These are phyloP conservation scores for Durio zibethinus DNA, from an alignment of 345 rosid genomes.

Conservation along the genomic window DNA sequence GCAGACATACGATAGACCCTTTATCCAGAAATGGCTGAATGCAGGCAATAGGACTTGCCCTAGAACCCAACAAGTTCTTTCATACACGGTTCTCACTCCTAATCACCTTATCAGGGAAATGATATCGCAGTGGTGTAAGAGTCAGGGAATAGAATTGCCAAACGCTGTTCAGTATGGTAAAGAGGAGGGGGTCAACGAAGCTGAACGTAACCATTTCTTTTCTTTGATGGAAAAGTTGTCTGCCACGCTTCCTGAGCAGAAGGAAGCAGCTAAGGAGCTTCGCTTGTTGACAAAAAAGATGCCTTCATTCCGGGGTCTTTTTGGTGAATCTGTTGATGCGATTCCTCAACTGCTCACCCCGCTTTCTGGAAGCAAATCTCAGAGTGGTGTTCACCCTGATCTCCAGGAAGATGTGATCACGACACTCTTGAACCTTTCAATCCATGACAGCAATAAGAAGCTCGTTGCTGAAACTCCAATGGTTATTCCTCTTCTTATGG, in stretches of 20 bases:
- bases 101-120: slow-evolving; percentile 68
- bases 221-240: slow-evolving; percentile 67
- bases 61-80: slow-evolving; percentile 74
- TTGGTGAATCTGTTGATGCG: slow-evolving; percentile 57
- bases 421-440: slow-evolving; percentile 77
- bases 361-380: slow-evolving; percentile 37
- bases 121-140: slow-evolving; percentile 83
- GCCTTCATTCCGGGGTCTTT: slow-evolving; percentile 73
- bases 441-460: slow-evolving; percentile 91
- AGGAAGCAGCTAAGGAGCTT: slow-evolving; percentile 77
- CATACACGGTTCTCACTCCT: slow-evolving; percentile 64
- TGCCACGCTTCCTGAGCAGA: slow-evolving; percentile 48
- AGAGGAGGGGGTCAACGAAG: slow-evolving; percentile 52
- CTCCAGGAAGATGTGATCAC: slow-evolving; percentile 94
- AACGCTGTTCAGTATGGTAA: slow-evolving; percentile 32
- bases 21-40: slow-evolving; percentile 80
- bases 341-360: slow-evolving; percentile 65
- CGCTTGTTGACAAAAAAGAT: slow-evolving; percentile 61
- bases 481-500: slow-evolving; percentile 72
- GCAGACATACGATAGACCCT: slow-evolving; percentile 86
- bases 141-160: slow-evolving; percentile 48
- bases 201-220: slow-evolving; percentile 57
- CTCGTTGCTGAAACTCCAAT: slow-evolving; percentile 72
- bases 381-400: slow-evolving; percentile 38
- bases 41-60: slow-evolving; percentile 89